These are phyloP conservation scores for Dalbergia oliveri DNA, from an alignment of 306 rosid species.

Conservation along the genomic window DNA sequence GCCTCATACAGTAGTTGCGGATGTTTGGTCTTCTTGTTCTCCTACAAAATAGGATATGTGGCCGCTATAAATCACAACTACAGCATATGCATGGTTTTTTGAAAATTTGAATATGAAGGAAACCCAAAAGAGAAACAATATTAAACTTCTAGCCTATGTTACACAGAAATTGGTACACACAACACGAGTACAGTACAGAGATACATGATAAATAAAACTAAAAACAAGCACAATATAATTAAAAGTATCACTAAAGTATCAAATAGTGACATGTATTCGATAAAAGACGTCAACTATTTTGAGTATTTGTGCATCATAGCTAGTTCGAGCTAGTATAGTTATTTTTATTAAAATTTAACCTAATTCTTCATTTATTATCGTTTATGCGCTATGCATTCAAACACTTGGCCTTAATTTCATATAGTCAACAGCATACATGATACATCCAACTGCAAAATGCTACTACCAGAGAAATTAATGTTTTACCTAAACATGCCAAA, in stretches of 20 bases:
- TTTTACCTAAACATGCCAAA: conserved; percentile 1
- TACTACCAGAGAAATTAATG: background rate
- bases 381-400: conserved; percentile 13
- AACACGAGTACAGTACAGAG: too few species aligned
- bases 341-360: background rate
- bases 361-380: background rate
- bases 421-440: conserved; percentile 3
- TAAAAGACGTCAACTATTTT: too few species aligned
- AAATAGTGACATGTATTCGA: too few species aligned
- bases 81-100: conserved; percentile 15
- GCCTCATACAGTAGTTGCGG: conserved; percentile 76
- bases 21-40: conserved; percentile 71
- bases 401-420: background rate
- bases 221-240: too few species aligned
- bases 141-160: background rate
- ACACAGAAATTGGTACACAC: too few species aligned
- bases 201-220: too few species aligned
- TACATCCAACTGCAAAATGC: conserved; percentile 2
- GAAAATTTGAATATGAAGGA: background rate
- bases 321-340: conserved; percentile 17
- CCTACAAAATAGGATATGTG: conserved; percentile 52
- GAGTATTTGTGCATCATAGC: too few species aligned
- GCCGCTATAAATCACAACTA: conserved; percentile 7
- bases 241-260: too few species aligned
- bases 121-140: conserved; percentile 3